Percentiles rank a stretch among this genome's conserved stretches.
phyloP scores from a whole-genome alignment of 2,329 filamentous ascomycete species.

The Escovopsis sp. region DNA sequence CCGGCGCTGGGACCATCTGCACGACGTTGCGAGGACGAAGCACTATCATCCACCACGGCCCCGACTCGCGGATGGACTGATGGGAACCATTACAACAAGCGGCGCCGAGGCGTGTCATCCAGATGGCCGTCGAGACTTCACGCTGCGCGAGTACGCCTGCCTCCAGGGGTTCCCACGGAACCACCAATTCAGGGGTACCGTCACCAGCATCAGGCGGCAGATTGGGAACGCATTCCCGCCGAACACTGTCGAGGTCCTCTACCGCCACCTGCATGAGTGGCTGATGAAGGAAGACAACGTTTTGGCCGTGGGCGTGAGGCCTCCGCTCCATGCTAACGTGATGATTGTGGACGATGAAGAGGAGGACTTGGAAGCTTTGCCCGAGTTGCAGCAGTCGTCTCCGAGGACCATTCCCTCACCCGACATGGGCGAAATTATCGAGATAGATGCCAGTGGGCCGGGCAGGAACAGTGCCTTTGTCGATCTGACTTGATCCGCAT shows the following conservation, averaged over 20 bases:
- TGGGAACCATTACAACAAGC: constrained; percentile 47
- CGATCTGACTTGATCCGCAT: not conserved
- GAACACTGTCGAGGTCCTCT: constrained; percentile 32
- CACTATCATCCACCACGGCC: constrained; percentile 14
- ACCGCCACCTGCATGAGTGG: constrained; percentile 30
- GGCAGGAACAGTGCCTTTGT: not conserved
- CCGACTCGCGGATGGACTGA: constrained; percentile 31
- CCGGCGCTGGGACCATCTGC: constrained; percentile 19
- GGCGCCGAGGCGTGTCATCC: constrained; percentile 51
- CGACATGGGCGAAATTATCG: constrained; percentile 11
- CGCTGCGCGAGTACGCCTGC: constrained; percentile 49
- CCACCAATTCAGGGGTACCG: constrained; percentile 38
- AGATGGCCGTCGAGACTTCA: constrained; percentile 46
- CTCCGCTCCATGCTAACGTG: constrained; percentile 6
- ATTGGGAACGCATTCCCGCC: constrained; percentile 73
- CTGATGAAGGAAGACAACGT: constrained; percentile 29
- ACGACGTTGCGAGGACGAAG: constrained; percentile 19
- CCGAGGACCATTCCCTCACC: constrained; percentile 8
- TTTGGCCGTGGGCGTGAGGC: constrained; percentile 6
- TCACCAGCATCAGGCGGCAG: constrained; percentile 37
- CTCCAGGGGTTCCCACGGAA: constrained; percentile 53
- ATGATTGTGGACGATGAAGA: constrained; percentile 13
- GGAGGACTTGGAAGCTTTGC: not conserved
- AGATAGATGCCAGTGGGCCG: not conserved
- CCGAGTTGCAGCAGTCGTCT: constrained; percentile 1